Conservation (phyloP, 1,139 yeast species). For the Magnusiomyces ingens region DNA sequence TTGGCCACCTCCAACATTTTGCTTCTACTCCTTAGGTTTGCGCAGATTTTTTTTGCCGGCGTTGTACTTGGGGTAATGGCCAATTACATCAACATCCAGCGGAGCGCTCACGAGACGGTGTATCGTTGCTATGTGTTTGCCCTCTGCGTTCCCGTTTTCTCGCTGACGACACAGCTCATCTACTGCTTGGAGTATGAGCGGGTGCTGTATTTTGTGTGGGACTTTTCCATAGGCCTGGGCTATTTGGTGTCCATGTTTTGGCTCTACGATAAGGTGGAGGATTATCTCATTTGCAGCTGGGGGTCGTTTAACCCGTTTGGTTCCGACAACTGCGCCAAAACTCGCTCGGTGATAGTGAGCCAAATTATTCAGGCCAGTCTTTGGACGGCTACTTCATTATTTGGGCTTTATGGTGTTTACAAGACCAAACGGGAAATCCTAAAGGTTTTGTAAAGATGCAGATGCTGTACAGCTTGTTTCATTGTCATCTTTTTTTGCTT, state of each 20-base stretch:
- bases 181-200: slow-evolving; percentile 29
- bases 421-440: slow-evolving; percentile 2
- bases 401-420: slow-evolving; percentile 17
- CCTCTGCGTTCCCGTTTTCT: slow-evolving; percentile 24
- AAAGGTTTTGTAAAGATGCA: no score
- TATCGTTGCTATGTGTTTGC: slow-evolving; percentile 27
- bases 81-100: slow-evolving; percentile 24
- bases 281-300: slow-evolving; percentile 26
- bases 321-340: slow-evolving; percentile 27
- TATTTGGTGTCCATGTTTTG: slow-evolving; percentile 30
- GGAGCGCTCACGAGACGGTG: slow-evolving; percentile 3
- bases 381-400: slow-evolving; percentile 26
- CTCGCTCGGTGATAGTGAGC: slow-evolving; percentile 28
- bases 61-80: slow-evolving; percentile 29
- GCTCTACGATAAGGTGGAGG: slow-evolving; percentile 24
- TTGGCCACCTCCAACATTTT: slow-evolving; percentile 28
- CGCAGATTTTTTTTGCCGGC: slow-evolving; percentile 32
- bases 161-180: slow-evolving; percentile 28
- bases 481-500: no score
- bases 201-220: slow-evolving; percentile 26
- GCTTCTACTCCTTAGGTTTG: slow-evolving; percentile 26
- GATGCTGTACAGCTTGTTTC: no score
- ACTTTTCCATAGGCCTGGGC: slow-evolving; percentile 24
- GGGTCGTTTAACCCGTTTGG: slow-evolving; percentile 32
- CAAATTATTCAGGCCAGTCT: slow-evolving; percentile 25